A percentile compares a stretch with the other conserved stretches of the same genome.
These are phyloP conservation scores for Tylopilus subfusipes DNA, from an alignment of 768 basidiomycete genomes.

Conservation along the genomic window DNA sequence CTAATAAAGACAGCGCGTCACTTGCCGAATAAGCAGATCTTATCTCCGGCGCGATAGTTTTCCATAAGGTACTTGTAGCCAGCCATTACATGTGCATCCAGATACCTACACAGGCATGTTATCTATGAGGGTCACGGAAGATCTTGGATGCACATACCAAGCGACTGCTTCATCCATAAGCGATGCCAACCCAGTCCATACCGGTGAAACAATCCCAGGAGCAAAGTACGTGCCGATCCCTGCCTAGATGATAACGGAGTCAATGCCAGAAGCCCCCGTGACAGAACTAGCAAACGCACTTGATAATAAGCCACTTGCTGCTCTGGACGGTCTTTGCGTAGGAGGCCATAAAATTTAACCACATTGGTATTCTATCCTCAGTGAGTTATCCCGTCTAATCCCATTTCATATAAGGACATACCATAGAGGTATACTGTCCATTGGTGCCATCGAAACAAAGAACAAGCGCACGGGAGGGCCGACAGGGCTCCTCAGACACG, in stretches of 20 bases:
- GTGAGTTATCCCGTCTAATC: background rate
- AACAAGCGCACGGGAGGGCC: conserved; percentile 44
- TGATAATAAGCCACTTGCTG: conserved; percentile 71
- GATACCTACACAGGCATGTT: conserved; percentile 46
- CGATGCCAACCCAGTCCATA: conserved; percentile 57
- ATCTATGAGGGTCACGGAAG: background rate
- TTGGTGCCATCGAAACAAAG: conserved; percentile 72
- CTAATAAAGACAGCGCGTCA: background rate
- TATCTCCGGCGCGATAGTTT: conserved; percentile 70
- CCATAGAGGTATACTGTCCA: conserved; percentile 46
- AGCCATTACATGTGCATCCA: conserved; percentile 66
- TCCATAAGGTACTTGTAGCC: conserved; percentile 81
- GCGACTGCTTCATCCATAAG: conserved; percentile 67
- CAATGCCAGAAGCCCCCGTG: too few species aligned
- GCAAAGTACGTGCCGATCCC: conserved; percentile 51
- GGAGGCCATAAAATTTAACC: conserved; percentile 63
- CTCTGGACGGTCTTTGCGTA: conserved; percentile 54
- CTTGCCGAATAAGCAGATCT: conserved; percentile 69
- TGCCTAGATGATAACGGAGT: conserved; percentile 29
- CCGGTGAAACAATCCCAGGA: conserved; percentile 63
- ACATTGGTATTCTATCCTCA: conserved; percentile 58
- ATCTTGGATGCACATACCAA: conserved; percentile 43
- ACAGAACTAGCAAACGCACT: conserved; percentile 32
- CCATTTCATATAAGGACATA: conserved; percentile 25
- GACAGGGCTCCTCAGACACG: background rate